Conservation (phyloP, 2,329 filamentous ascomycete species). For the Acarospora socialis region DNA sequence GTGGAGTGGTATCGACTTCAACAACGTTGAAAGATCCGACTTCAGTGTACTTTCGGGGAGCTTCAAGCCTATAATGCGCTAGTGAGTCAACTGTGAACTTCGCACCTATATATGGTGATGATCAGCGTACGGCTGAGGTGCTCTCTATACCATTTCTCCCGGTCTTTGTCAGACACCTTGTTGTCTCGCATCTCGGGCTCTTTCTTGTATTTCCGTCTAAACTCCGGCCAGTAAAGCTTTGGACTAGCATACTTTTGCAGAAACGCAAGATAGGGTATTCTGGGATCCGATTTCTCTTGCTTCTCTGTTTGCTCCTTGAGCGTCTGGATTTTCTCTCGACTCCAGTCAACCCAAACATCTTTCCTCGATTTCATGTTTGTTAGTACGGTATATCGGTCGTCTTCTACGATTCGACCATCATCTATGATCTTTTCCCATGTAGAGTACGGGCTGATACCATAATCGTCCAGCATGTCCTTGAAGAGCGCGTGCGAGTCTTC, state of each 20-base stretch:
- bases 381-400: constrained; percentile 73
- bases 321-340: constrained; percentile 56
- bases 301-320: constrained; percentile 59
- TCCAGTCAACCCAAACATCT: constrained; percentile 77
- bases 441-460: constrained; percentile 68
- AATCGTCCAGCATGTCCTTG: constrained; percentile 73
- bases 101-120: not conserved
- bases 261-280: constrained; percentile 67
- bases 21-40: constrained; percentile 30
- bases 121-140: constrained; percentile 19
- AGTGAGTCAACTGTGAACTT: not conserved
- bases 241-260: constrained; percentile 69
- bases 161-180: constrained; percentile 32
- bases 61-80: constrained; percentile 25
- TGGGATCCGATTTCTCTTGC: constrained; percentile 69
- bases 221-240: constrained; percentile 95
- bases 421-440: constrained; percentile 86
- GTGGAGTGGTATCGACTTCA: constrained; percentile 29
- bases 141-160: constrained; percentile 35
- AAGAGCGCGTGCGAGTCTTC: constrained; percentile 68
- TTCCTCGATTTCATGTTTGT: constrained; percentile 66
- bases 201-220: constrained; percentile 77
- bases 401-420: constrained; percentile 66
- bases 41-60: constrained; percentile 31
- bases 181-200: constrained; percentile 54